Evolutionary conservation across 345 rosid species (phyloP).

Genomic region (Acer campestre): DNA sequence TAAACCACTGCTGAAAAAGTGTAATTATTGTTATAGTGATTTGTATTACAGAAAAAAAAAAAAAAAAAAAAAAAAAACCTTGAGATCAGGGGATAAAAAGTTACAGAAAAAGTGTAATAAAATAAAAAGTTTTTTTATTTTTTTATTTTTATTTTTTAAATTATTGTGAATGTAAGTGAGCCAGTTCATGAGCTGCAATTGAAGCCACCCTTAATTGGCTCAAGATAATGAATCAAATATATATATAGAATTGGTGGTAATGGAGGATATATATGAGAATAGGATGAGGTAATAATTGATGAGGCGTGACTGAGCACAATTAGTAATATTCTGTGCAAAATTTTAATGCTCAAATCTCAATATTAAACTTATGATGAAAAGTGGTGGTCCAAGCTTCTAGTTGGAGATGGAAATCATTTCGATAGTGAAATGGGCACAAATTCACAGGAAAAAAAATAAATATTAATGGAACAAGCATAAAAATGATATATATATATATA

Average conservation of each 20-base stretch:
- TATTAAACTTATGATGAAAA: conserved; percentile 33
- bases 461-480: background rate
- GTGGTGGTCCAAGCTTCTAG: conserved; percentile 53
- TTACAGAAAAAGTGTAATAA: no score
- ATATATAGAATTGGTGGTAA: background rate
- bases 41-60: no score
- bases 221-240: no score
- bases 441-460: background rate
- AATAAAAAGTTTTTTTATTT: no score
- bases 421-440: conserved; percentile 27
- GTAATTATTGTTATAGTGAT: no score
- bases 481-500: no score
- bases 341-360: conserved; percentile 34
- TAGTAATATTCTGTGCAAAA: conserved; percentile 19
- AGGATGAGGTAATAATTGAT: background rate
- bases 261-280: background rate
- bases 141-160: no score
- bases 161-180: no score
- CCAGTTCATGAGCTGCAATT: no score
- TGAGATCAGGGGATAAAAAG: no score
- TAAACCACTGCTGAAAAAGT: background rate
- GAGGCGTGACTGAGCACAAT: conserved; percentile 24
- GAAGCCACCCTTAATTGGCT: no score
- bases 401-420: conserved; percentile 40
- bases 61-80: no score